These are phyloP conservation scores for Amaranthus tricolor DNA, from an alignment of 179 eudicot species.

Conservation along the genomic window DNA sequence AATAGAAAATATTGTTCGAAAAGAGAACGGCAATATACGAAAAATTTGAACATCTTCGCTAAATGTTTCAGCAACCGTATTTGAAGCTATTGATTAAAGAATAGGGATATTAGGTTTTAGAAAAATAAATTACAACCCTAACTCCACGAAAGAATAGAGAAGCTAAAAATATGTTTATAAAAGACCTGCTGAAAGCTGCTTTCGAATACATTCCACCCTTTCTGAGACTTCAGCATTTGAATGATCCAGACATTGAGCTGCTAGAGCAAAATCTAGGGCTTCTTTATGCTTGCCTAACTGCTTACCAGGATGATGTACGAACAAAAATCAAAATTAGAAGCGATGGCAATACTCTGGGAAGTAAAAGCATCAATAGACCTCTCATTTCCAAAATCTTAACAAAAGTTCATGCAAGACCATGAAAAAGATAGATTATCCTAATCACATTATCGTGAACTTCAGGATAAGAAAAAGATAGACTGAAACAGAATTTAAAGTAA, in stretches of 20 bases:
- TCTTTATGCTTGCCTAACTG: constrained; percentile 84
- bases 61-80: no score
- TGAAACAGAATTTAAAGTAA: background rate
- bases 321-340: background rate
- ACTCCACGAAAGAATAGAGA: background rate
- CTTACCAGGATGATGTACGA: constrained; percentile 17
- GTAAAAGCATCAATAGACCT: background rate
- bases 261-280: constrained; percentile 83
- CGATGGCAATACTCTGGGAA: background rate
- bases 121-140: background rate
- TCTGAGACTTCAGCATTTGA: constrained; percentile 60
- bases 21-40: no score
- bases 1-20: no score
- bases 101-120: background rate
- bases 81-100: background rate
- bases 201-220: constrained; percentile 57
- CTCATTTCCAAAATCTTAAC: background rate
- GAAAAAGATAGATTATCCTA: background rate
- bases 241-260: constrained; percentile 67
- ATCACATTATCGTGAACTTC: background rate
- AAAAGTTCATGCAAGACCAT: background rate
- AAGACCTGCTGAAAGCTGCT: constrained; percentile 74
- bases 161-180: background rate
- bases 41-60: no score
- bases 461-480: no score